Conservation (phyloP, 1,284 basidiomycete species). For the Tylopilus orsonianus region DNA sequence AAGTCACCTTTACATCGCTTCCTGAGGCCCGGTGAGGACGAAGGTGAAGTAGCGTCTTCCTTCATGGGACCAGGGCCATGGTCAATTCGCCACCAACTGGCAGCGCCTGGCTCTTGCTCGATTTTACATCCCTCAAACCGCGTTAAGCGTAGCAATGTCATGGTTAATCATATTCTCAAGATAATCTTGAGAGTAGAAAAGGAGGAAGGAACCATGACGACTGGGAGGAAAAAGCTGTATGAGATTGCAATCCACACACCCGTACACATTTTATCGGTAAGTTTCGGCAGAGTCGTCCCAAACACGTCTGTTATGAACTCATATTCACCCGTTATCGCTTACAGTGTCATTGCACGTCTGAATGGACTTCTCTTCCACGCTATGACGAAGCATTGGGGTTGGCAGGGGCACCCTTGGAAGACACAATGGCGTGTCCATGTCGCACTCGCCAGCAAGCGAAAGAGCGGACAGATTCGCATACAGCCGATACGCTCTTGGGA, state of each 20-base stretch:
- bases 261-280: slow-evolving; percentile 76
- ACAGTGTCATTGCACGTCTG: slow-evolving; percentile 77
- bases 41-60: slow-evolving; percentile 54
- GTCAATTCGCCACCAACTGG: slow-evolving; percentile 58
- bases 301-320: not conserved
- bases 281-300: slow-evolving; percentile 29
- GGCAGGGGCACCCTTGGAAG: slow-evolving; percentile 31
- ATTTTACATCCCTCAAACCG: slow-evolving; percentile 79
- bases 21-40: slow-evolving; percentile 44
- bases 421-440: slow-evolving; percentile 47
- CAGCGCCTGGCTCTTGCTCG: slow-evolving; percentile 56
- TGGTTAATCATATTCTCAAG: slow-evolving; percentile 79
- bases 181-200: slow-evolving; percentile 84
- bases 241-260: slow-evolving; percentile 91
- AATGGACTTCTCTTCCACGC: slow-evolving; percentile 74
- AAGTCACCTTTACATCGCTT: slow-evolving; percentile 54
- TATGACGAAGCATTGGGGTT: slow-evolving; percentile 48
- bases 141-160: slow-evolving; percentile 80
- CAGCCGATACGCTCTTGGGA: slow-evolving; percentile 10
- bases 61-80: slow-evolving; percentile 78
- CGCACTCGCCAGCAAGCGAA: slow-evolving; percentile 18
- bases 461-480: slow-evolving; percentile 3
- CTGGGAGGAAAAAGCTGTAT: slow-evolving; percentile 75
- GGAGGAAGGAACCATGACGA: slow-evolving; percentile 75
- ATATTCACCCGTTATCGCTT: not conserved